Evolutionary conservation across 208 protist genomes (phyloP).

Genomic region (Trypanosoma conorhini): DNA sequence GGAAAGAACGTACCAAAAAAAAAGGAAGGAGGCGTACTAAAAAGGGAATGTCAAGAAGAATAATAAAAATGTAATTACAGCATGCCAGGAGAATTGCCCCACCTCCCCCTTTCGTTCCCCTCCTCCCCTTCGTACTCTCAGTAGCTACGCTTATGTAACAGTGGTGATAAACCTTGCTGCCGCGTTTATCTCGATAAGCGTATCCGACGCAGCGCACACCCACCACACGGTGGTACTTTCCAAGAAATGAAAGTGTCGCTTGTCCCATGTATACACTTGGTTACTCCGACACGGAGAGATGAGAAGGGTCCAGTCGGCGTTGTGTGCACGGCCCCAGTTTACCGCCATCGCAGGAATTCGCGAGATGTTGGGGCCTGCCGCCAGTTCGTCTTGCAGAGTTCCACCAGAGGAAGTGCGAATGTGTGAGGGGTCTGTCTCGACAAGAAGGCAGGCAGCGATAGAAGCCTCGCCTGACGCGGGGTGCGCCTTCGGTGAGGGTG

Average conservation of each 20-base stretch:
- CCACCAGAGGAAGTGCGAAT: not conserved
- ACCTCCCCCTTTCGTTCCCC: not conserved
- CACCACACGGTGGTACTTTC: slow-evolving; percentile 10
- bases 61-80: too few species aligned
- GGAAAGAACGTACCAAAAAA: not conserved
- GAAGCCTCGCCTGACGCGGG: not conserved
- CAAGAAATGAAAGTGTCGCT: not conserved
- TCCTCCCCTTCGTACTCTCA: not conserved
- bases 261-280: slow-evolving; percentile 11
- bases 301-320: slow-evolving; percentile 19
- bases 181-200: slow-evolving; percentile 21
- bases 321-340: slow-evolving; percentile 5
- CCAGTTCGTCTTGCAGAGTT: slow-evolving; percentile 17
- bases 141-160: not conserved
- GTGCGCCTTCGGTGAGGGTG: not conserved
- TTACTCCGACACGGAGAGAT: slow-evolving; percentile 21
- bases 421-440: slow-evolving; percentile 16
- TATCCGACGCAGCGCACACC: slow-evolving; percentile 26
- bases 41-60: slow-evolving; percentile 13
- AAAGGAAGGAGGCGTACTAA: not conserved
- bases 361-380: not conserved
- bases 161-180: slow-evolving; percentile 12
- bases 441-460: slow-evolving; percentile 20
- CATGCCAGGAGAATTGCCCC: not conserved
- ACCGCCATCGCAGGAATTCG: slow-evolving; percentile 10